These are phyloP conservation scores for Amanita rubescens DNA, from an alignment of 768 basidiomycete species.

Conservation along the genomic window DNA sequence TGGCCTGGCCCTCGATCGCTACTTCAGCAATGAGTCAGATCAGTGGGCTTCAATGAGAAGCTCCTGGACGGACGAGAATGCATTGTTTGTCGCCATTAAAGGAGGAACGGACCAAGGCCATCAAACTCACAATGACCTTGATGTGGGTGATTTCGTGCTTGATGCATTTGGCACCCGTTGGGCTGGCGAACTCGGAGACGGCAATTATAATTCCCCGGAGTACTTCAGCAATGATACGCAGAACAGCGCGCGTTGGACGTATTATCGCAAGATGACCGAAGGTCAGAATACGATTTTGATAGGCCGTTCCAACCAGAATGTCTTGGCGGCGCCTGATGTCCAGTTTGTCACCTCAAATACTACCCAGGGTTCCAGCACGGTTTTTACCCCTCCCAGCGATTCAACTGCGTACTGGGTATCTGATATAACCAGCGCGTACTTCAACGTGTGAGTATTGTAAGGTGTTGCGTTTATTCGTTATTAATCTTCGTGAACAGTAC, in stretches of 20 bases:
- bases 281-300: slow-evolving; percentile 94
- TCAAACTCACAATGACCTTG: slow-evolving; percentile 94
- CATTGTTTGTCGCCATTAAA: slow-evolving; percentile 84
- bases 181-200: slow-evolving; percentile 92
- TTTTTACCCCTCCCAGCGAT: slow-evolving; percentile 46
- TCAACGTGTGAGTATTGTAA: slow-evolving; percentile 47
- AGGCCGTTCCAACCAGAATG: slow-evolving; percentile 71
- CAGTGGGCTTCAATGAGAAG: slow-evolving; percentile 92
- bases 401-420: slow-evolving; percentile 82
- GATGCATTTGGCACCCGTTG: slow-evolving; percentile 91
- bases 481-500: slow-evolving; percentile 32
- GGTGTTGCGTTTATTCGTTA: slow-evolving; percentile 2
- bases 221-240: slow-evolving; percentile 81
- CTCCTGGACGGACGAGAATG: slow-evolving; percentile 84
- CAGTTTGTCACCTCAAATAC: slow-evolving; percentile 46
- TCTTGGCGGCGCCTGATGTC: slow-evolving; percentile 56
- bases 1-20: slow-evolving; percentile 69
- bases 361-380: slow-evolving; percentile 80
- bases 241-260: slow-evolving; percentile 69
- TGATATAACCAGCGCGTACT: slow-evolving; percentile 74
- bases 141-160: slow-evolving; percentile 90
- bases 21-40: slow-evolving; percentile 64
- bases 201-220: slow-evolving; percentile 60
- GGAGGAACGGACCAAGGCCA: slow-evolving; percentile 74
- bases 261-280: slow-evolving; percentile 95